phyloP scores from a whole-genome alignment of 495 filamentous ascomycete species.

The Geopyxis carbonaria region DNA sequence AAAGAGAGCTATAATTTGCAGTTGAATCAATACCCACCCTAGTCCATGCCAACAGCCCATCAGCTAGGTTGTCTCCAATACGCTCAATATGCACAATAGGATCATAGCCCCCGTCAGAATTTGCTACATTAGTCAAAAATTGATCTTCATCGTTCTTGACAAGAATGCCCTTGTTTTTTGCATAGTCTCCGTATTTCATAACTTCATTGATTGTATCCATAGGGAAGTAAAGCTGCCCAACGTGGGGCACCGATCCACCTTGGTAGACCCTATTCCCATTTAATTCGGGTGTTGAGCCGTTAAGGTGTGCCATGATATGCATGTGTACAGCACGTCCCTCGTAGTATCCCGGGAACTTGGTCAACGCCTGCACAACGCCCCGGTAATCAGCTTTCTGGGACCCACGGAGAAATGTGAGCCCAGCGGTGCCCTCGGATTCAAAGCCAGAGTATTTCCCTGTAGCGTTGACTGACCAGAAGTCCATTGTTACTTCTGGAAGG shows the following conservation, averaged over 20 bases:
- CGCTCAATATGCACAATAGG: background rate
- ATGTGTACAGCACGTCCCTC: constrained; percentile 42
- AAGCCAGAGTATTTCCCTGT: constrained; percentile 20
- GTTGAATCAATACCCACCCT: constrained; percentile 22
- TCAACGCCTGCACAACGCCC: constrained; percentile 40
- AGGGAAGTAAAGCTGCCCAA: constrained; percentile 49
- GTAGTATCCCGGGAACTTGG: constrained; percentile 46
- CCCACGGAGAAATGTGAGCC: constrained; percentile 36
- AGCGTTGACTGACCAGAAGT: constrained; percentile 24
- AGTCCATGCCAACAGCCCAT: constrained; percentile 1
- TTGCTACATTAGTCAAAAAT: background rate
- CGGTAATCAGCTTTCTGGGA: constrained; percentile 34
- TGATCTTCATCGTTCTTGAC: background rate
- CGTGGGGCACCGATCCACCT: constrained; percentile 36
- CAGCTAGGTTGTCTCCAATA: background rate
- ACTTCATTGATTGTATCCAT: constrained; percentile 40
- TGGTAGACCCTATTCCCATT: constrained; percentile 34
- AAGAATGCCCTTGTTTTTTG: background rate
- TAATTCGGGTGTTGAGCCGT: constrained; percentile 29
- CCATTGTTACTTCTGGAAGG: constrained; percentile 12
- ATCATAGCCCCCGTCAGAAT: background rate
- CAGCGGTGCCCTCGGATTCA: constrained; percentile 26
- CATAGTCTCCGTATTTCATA: constrained; percentile 18
- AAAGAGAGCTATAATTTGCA: no score
- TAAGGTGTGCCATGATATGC: constrained; percentile 36